These are phyloP conservation scores for Rossbeevera mucosa DNA, from an alignment of 768 basidiomycete genomes.

Conservation along the genomic window DNA sequence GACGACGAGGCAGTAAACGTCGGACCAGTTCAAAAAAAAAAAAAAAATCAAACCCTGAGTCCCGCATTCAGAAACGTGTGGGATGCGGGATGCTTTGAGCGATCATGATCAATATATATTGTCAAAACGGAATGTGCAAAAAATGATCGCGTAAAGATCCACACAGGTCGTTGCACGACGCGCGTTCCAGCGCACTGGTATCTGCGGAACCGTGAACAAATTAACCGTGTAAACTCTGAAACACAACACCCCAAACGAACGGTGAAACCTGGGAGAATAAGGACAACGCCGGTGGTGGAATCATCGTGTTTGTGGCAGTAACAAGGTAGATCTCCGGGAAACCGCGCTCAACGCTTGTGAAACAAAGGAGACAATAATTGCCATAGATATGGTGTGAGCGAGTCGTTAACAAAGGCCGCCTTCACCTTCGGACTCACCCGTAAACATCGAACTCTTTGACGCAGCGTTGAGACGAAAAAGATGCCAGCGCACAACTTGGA, in stretches of 20 bases:
- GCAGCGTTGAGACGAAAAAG: constrained; percentile 74
- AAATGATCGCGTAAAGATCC: constrained; percentile 86
- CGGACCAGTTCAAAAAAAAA: constrained; percentile 80
- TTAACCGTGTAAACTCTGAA: constrained; percentile 2
- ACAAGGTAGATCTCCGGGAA: constrained; percentile 69
- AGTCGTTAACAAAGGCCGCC: background rate
- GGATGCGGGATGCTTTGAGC: background rate
- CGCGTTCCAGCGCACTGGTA: constrained; percentile 73
- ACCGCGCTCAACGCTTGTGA: constrained; percentile 77
- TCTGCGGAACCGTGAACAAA: constrained; percentile 37
- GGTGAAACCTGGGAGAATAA: constrained; percentile 85
- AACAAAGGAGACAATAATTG: constrained; percentile 79
- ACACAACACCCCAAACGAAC: constrained; percentile 64
- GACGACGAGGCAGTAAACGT: constrained; percentile 70
- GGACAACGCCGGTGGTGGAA: constrained; percentile 85
- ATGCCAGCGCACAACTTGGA: constrained; percentile 64
- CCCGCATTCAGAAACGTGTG: constrained; percentile 2
- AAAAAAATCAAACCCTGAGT: too few species aligned
- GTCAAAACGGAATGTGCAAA: constrained; percentile 81
- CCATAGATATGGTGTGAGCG: constrained; percentile 65
- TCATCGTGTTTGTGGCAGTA: constrained; percentile 91
- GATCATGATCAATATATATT: constrained; percentile 17
- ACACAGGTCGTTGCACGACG: constrained; percentile 75
- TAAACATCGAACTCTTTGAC: constrained; percentile 83
- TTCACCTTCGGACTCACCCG: constrained; percentile 75